Evolutionary conservation across 2,329 filamentous ascomycete genomes (phyloP), one percentile per base, ranked within the genome.

Genomic region (Cercospora sp.): DNA sequence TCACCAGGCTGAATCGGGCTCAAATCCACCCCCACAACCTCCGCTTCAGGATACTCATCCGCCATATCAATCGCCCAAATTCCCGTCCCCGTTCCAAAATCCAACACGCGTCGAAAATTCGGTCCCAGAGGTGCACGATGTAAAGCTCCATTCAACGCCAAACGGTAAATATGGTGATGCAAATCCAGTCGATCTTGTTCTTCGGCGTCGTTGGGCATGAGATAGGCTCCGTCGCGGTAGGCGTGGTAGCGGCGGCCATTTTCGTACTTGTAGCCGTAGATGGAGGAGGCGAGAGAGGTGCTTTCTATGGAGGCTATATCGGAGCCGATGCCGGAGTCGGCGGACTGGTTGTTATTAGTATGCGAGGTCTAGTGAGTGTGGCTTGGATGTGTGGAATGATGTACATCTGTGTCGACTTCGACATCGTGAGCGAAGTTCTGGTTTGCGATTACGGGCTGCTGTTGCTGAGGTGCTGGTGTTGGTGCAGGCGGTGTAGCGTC

Each of bases 11-110:
- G 75, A 18, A 76, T 74, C 32, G 74, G 73, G n/a, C 63, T 69
- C 10, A 76, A 67, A 61, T 76, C 74, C 21, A 71, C 70, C 32
- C 74, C 74, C 24, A 75, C 34, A 26, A 77, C 69, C 30, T 72
- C 59, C 6, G 71, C 63, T 3, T 67, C 59, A 2, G 74, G 72
- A 51, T 72, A 69, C 26, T 72, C 61, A 58, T 76, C 75, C 34
- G 72, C 74, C 16, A 75, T 80, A 55, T 83, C 80, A 60, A 77
- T 75, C 2, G 73, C 73, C 75, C 75, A 77, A 64, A 76, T 77
- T 21, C 73, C 74, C 7, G 74, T 75, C 6, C 74, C 74, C 1
- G 69, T 70, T 4, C 70, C 70, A 16, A 71, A 59, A 49, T 71
- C 70, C 37, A 71, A 58, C 1, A 66, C 66, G 10, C 64, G 43